Evolutionary conservation across 352 stramenopile genomes (phyloP), one percentile per base, ranked within the genome.

Genomic region (Thalassiosira tumida): DNA sequence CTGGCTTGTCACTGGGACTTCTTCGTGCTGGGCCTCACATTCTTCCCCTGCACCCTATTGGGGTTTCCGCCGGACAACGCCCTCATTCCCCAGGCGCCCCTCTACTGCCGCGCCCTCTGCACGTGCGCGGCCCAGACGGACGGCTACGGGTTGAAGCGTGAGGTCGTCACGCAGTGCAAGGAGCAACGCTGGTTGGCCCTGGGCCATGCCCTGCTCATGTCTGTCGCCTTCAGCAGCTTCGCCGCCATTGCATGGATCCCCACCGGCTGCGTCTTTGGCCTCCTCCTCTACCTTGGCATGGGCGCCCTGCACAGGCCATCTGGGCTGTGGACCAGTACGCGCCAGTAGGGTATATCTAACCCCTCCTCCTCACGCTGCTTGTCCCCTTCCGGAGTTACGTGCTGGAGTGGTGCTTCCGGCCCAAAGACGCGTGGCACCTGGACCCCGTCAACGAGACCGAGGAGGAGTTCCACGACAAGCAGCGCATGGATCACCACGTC

Each of bases 1-100:
- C 69, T 82, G 21, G 90, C 93, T 10, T 96, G 94, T 47, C 87
- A 96, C 81, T 95, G 88, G 93, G 93, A 96, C 47, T 96, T 96
- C 72, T 94, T 96, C 47, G 81, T 95, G 17, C 41, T 96, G 4
- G 93, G 93, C 31, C 62, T 96, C 5, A 96, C 93, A 24, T 90
- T 96, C 29, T 81, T 96, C 74, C 88, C 91, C 15, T 95, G 90
- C 81, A 90, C 83, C n/a, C 50, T 96, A 5, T 72, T 96, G 43
- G 93, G 93, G 31, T 69, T 96, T 6, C 93, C 93, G n/a, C 90
- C 93, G 41, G 88, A 84, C 29, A 90, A 84, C 81, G 93, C 87
- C 41, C 67, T 96, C 21, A 95, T 96, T 67, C 93, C 93, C 13
- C 89, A 96, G 65, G 91, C 90, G 33, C 93, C 90, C 26, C 75